Evolutionary conservation across 208 protist species (phyloP), one percentile per base, ranked within the genome.

Genomic region (Trypanosomatidae sp.): DNA sequence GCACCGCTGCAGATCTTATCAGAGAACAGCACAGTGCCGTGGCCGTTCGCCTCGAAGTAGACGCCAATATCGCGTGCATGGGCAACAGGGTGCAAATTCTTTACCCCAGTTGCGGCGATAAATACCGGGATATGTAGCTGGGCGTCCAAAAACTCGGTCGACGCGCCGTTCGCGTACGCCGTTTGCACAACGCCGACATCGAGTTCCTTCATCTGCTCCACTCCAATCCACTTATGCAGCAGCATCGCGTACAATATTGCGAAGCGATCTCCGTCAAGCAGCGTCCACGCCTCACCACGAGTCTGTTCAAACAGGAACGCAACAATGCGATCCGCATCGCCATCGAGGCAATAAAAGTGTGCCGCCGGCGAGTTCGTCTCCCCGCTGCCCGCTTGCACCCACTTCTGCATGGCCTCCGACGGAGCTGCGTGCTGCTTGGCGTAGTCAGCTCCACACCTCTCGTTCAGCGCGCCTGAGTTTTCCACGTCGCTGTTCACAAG

Each of bases 41-140:
- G 98, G 4, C 98, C 98, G 74, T 99, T 99, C 6, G 97, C 95
- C 74, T 99, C 98, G 76, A 99, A 99, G 80, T 99, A 99, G 9
- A 98, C 84, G 6, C 97, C 98, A 66, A 99, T 87, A 71, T 98
- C 97, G 30, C 83, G 83, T 0, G 84, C 62, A 60, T 91, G 78
- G 12, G 97, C 96, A 39, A 96, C 76, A 39, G 94, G 94, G 69
- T 99, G 98, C 2, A 99, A 60, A 72, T 98, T 80, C 73, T 99
- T 99, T 3, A 99, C 96, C 30, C 98, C 98, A 9, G 97, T 98
- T 6, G 87, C 83, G 19, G 91, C 84, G 41, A 81, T 87, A 47
- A 86, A 89, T 0, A 88, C 74, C 30, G 69, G 65, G 47, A 95
- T 67, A 9, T 80, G 72, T 12, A 98, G 75, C 0, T 70, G 44